phyloP scores from a whole-genome alignment of 2,329 filamentous ascomycete species.

The Exophiala lecanii-corni region DNA sequence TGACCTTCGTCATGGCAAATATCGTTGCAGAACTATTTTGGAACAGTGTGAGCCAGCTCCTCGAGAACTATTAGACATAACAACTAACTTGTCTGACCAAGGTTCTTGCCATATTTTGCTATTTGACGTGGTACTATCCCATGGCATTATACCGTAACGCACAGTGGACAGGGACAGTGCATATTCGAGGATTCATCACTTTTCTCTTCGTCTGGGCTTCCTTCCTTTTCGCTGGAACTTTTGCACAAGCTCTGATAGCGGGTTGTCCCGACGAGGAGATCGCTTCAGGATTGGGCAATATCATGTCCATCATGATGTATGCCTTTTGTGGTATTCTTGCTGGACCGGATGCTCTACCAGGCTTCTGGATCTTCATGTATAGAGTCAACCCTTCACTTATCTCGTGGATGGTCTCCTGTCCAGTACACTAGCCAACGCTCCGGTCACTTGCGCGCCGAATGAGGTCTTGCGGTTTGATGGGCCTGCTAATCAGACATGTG shows the following conservation, averaged over 20 bases:
- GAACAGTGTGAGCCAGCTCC: constrained; percentile 47
- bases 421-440: constrained; percentile 62
- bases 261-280: constrained; percentile 64
- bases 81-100: too few relatives aligned
- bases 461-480: constrained; percentile 50
- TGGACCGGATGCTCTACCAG: constrained; percentile 53
- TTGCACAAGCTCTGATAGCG: constrained; percentile 75
- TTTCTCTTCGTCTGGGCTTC: constrained; percentile 65
- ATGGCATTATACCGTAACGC: constrained; percentile 47
- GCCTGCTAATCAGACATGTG: constrained; percentile 53
- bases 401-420: constrained; percentile 67
- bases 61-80: too few relatives aligned
- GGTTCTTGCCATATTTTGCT: constrained; percentile 57
- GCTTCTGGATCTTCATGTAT: constrained; percentile 79
- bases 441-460: constrained; percentile 61
- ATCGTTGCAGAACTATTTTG: constrained; percentile 66
- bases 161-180: constrained; percentile 21
- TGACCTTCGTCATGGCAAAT: constrained; percentile 66
- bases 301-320: constrained; percentile 67
- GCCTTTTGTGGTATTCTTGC: constrained; percentile 72
- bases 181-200: constrained; percentile 16
- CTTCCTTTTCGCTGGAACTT: constrained; percentile 67
- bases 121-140: constrained; percentile 67
- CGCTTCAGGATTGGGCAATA: constrained; percentile 69
- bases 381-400: constrained; percentile 78